Evolutionary conservation across 257 asterid species (phyloP).

Genomic region (Oldenlandia corymbosa): DNA sequence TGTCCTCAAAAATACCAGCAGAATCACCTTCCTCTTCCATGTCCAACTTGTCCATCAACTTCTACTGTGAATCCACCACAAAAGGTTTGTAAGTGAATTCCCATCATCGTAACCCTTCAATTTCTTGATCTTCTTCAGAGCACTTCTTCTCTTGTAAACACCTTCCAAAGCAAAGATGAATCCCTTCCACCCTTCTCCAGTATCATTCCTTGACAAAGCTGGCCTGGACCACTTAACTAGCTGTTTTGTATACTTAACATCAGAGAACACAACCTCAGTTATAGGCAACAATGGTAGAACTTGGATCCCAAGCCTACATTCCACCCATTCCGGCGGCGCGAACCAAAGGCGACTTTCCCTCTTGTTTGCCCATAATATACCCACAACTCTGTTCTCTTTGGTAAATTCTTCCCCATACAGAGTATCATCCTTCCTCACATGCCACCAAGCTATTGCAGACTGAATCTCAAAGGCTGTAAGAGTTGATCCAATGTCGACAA

Average conservation of each 20-base stretch:
- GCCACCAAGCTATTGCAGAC: slow-evolving; percentile 96
- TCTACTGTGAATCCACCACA: slow-evolving; percentile 92
- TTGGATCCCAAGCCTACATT: slow-evolving; percentile 80
- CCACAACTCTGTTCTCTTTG: slow-evolving; percentile 64
- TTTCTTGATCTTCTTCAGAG: slow-evolving; percentile 39
- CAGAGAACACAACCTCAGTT: slow-evolving; percentile 66
- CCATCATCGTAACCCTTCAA: slow-evolving; percentile 78
- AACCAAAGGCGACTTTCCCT: slow-evolving; percentile 88
- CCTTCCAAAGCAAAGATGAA: slow-evolving; percentile 74
- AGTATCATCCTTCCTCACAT: slow-evolving; percentile 44
- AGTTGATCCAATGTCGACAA: slow-evolving; percentile 62
- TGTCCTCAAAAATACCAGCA: too few relatives aligned
- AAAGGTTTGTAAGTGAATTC: slow-evolving; percentile 65
- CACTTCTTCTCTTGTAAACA: slow-evolving; percentile 52
- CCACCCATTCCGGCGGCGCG: slow-evolving; percentile 82
- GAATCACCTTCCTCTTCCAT: slow-evolving; percentile 35
- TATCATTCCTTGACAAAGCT: slow-evolving; percentile 70
- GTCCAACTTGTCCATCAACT: slow-evolving; percentile 29
- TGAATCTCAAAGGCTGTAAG: slow-evolving; percentile 71
- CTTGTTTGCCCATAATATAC: slow-evolving; percentile 84
- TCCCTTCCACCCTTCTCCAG: slow-evolving; percentile 97
- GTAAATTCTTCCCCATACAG: slow-evolving; percentile 56
- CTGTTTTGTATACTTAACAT: slow-evolving; percentile 43
- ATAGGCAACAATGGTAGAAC: slow-evolving; percentile 71
- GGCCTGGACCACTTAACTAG: slow-evolving; percentile 77